These are phyloP conservation scores for Plantago major DNA, from an alignment of 257 asterid species.

Conservation along the genomic window DNA sequence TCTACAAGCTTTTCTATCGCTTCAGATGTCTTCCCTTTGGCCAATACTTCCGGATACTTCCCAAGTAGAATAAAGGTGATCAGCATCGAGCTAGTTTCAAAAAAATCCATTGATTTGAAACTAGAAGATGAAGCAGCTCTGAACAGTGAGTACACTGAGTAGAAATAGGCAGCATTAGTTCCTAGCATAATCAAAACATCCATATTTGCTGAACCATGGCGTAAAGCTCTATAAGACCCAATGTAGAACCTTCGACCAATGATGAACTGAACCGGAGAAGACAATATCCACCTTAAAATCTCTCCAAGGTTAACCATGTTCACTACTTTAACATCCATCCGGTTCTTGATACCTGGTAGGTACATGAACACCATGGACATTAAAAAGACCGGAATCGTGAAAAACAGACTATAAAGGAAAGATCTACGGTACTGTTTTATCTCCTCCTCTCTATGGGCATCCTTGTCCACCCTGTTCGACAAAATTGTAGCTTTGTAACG, in stretches of 20 bases:
- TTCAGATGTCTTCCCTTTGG: slow-evolving; percentile 62
- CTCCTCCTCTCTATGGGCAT: slow-evolving; percentile 29
- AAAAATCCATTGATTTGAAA: slow-evolving; percentile 46
- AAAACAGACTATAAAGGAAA: slow-evolving; percentile 47
- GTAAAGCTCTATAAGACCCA: slow-evolving; percentile 48
- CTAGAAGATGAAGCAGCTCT: slow-evolving; percentile 38
- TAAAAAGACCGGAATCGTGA: slow-evolving; percentile 52
- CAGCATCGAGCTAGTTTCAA: slow-evolving; percentile 67
- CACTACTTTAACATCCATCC: slow-evolving; percentile 35
- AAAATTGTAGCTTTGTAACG: slow-evolving; percentile 30
- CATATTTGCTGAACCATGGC: slow-evolving; percentile 58
- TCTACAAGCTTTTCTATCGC: slow-evolving; percentile 72
- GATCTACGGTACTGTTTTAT: slow-evolving; percentile 28
- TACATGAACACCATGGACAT: slow-evolving; percentile 65
- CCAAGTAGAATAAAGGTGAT: slow-evolving; percentile 57
- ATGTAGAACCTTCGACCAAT: slow-evolving; percentile 55
- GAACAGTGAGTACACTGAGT: slow-evolving; percentile 48
- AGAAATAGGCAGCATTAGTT: slow-evolving; percentile 62
- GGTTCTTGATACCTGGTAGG: slow-evolving; percentile 38
- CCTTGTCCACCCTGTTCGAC: slow-evolving; percentile 32
- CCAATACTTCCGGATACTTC: slow-evolving; percentile 55
- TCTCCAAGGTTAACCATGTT: slow-evolving; percentile 43
- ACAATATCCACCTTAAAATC: slow-evolving; percentile 41
- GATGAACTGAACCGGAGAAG: slow-evolving; percentile 66
- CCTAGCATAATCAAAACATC: slow-evolving; percentile 60